A percentile compares a stretch with the other conserved stretches of the same genome.
phyloP scores from a whole-genome alignment of 2,329 filamentous ascomycete genomes.

The Sclerotinia trifoliorum region DNA sequence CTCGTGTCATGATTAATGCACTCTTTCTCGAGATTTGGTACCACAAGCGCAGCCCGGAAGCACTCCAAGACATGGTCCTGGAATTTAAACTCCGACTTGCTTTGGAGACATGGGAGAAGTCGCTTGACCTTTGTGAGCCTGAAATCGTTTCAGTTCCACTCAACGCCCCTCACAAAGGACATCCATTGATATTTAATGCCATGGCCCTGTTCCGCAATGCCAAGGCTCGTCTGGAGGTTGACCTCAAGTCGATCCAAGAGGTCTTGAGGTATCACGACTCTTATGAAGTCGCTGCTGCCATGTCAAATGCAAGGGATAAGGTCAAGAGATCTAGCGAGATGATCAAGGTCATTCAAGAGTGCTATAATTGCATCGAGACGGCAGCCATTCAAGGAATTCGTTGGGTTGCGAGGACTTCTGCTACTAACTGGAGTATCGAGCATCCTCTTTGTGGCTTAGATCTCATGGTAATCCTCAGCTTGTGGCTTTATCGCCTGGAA shows the following conservation, averaged over 20 bases:
- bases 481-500: constrained; percentile 99
- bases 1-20: constrained; percentile 97
- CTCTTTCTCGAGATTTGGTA: constrained; percentile 99
- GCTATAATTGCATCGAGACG: constrained; percentile 96
- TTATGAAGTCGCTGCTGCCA: constrained; percentile 93
- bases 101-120: constrained; percentile 98
- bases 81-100: constrained; percentile 97
- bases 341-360: constrained; percentile 97
- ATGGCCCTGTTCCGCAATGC: constrained; percentile 97
- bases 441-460: constrained; percentile 96
- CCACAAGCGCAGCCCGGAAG: constrained; percentile 97
- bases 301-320: constrained; percentile 90
- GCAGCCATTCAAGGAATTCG: constrained; percentile 91
- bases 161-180: constrained; percentile 91
- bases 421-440: constrained; percentile 98
- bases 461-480: constrained; percentile 93
- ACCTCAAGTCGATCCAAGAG: constrained; percentile 90
- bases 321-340: constrained; percentile 95
- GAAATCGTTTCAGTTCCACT: constrained; percentile 86
- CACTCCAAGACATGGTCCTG: constrained; percentile 92
- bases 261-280: constrained; percentile 95
- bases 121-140: constrained; percentile 86
- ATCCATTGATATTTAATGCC: constrained; percentile 96
- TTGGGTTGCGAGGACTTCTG: constrained; percentile 96
- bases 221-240: constrained; percentile 86